Percentiles rank a stretch among this genome's conserved stretches.
phyloP scores from a whole-genome alignment of 495 filamentous ascomycete genomes.

The Tuber microsphaerosporum region DNA sequence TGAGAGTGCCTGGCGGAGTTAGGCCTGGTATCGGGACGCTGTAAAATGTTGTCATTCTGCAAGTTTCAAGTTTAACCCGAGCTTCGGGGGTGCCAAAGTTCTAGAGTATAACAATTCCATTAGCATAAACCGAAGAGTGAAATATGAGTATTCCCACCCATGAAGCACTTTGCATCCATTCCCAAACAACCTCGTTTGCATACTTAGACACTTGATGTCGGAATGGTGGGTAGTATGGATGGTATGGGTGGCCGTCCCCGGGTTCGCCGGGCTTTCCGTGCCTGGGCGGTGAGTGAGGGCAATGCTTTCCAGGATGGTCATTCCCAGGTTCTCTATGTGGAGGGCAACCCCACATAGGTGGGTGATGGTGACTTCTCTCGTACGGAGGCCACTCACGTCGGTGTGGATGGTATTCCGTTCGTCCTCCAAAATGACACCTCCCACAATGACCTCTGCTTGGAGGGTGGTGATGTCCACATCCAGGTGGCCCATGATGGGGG shows the following conservation, averaged over 20 bases:
- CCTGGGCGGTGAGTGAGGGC: constrained; percentile 1
- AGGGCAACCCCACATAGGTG: neutral
- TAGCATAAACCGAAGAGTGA: neutral
- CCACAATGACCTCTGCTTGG: neutral
- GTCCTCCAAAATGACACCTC: neutral
- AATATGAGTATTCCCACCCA: constrained; percentile 8
- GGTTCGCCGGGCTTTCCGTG: neutral
- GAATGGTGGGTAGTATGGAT: neutral
- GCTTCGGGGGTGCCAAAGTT: constrained; percentile 10
- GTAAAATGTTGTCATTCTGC: constrained; percentile 26
- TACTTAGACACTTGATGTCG: constrained; percentile 3
- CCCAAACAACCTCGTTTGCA: constrained; percentile 19
- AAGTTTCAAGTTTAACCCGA: constrained; percentile 19
- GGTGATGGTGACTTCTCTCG: neutral
- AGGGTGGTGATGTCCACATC: neutral
- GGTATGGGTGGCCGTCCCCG: neutral
- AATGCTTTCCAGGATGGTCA: neutral
- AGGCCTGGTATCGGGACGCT: constrained; percentile 7
- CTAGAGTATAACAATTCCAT: constrained; percentile 6
- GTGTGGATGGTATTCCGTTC: neutral
- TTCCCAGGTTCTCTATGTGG: neutral
- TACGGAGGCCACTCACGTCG: neutral
- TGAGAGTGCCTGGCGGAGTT: constrained; percentile 7
- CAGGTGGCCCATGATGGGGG: neutral
- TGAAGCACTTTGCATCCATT: constrained; percentile 26